Conservation (phyloP, 169 alveolate genomes). For the Babesia ovis region DNA sequence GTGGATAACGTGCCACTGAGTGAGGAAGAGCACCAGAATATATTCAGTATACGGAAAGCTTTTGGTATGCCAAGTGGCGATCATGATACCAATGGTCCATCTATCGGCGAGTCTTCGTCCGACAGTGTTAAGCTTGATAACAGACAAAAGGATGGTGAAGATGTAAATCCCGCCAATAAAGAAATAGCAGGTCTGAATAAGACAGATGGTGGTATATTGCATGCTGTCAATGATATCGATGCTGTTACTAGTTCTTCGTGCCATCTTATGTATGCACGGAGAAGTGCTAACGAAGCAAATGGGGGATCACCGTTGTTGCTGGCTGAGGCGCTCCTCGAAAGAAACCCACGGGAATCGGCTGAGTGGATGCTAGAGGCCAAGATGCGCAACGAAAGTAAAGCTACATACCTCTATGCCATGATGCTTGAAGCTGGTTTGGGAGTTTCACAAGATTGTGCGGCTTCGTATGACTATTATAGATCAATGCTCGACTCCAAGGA, state of each 20-base stretch:
- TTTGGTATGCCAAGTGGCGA: not conserved
- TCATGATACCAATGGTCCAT: not conserved
- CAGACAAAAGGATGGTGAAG: not conserved
- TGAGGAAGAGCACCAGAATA: too few species aligned
- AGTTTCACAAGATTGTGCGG: slow-evolving; percentile 53
- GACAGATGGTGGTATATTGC: not conserved
- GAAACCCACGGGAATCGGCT: slow-evolving; percentile 42
- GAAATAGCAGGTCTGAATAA: not conserved
- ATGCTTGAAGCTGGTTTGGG: slow-evolving; percentile 69
- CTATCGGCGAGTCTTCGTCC: not conserved
- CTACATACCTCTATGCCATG: slow-evolving; percentile 59
- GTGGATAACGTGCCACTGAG: too few species aligned
- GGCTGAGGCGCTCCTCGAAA: slow-evolving; percentile 62
- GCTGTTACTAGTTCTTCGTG: slow-evolving; percentile 15
- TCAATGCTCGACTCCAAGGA: slow-evolving; percentile 33
- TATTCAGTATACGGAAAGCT: too few species aligned
- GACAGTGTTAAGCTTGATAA: not conserved
- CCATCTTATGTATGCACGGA: slow-evolving; percentile 50
- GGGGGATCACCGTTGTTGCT: slow-evolving; percentile 55
- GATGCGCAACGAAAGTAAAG: slow-evolving; percentile 47
- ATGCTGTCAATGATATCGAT: slow-evolving; percentile 1
- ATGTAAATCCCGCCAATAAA: not conserved
- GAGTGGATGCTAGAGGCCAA: slow-evolving; percentile 56
- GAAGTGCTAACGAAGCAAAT: slow-evolving; percentile 36
- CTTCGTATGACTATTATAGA: slow-evolving; percentile 36